Percentiles rank a stretch among this genome's conserved stretches.
Conservation (phyloP, 164 flowering plant genomes). For the Nymphaea colorata region DNA sequence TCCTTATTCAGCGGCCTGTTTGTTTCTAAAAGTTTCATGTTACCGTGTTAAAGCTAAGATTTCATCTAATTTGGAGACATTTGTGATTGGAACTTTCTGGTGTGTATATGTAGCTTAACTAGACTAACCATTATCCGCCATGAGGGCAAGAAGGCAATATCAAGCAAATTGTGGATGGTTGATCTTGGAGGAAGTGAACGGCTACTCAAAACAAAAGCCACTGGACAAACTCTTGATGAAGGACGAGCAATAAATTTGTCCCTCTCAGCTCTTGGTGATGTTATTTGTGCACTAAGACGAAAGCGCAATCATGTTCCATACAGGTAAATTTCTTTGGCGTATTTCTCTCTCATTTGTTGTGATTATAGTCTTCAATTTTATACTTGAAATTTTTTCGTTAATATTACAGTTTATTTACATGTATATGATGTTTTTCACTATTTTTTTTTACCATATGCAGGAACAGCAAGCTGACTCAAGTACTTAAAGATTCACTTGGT, state of each 20-base stretch:
- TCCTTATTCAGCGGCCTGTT: not conserved
- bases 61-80: not conserved
- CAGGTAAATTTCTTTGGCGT: conserved; percentile 23
- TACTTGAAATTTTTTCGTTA: not conserved
- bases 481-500: conserved; percentile 66
- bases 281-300: conserved; percentile 50
- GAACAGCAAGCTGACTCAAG: conserved; percentile 74
- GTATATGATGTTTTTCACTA: not conserved
- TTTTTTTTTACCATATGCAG: conserved; percentile 23
- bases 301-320: conserved; percentile 42
- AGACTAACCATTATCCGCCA: conserved; percentile 33
- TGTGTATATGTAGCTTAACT: conserved; percentile 31
- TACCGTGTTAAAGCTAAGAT: not conserved
- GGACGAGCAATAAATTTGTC: conserved; percentile 69
- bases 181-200: conserved; percentile 80
- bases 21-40: no score
- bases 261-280: conserved; percentile 69
- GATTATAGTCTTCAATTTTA: not conserved
- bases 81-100: not conserved
- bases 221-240: conserved; percentile 56
- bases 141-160: conserved; percentile 31
- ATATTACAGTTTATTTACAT: not conserved
- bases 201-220: conserved; percentile 45
- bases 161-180: conserved; percentile 56
- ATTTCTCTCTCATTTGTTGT: not conserved